Evolutionary conservation across 371 early-diverging fungal genomes (phyloP), one percentile per base, ranked within the genome.

Genomic region (Dinochytrium kinnereticum): DNA sequence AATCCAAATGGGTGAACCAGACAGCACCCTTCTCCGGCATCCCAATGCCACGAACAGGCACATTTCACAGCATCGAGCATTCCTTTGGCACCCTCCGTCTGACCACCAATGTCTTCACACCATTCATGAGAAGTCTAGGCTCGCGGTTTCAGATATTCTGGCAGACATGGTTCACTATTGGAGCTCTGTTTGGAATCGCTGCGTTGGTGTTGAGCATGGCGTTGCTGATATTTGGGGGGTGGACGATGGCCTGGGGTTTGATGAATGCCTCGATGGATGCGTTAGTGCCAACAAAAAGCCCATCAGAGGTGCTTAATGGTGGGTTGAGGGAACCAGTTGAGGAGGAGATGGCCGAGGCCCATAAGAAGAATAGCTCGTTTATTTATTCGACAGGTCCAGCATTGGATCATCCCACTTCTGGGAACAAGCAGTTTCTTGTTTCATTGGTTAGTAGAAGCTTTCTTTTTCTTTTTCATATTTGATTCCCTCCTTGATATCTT

Each of bases 161-260:
- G 90, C 72, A 84, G 15, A 37, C 85, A 2, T 90, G 90, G 90
- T 91, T 90, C 75, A 79, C 79, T 2, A 40, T 86, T 1, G 91
- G 91, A 5, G 87, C 84, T 0, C 38, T 81, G 0, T 84, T 86
- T 1, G 90, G 86, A 24, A 49, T 82, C 19, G 1, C 84, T 5
- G 74, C 83, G 26, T 87, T 91, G 90, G 73, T 83, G 5, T 75
- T 78, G 3, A 88, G 90, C 1, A 73, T 86, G 61, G 70, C 75
- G n/a, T 79, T 90, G 44, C 84, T 91, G 76, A 88, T 36, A 17
- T 88, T 1, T 39, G 69, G 69, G 10, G 36, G 57, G 7, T 19
- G 26, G 30, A 30, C 57, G 21, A 55, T 55, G 57, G 30, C 24
- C 15, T 7, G 7, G 57, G 30, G 57, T 7, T 15, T 55, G 5